These are phyloP conservation scores for Quercus tomentella DNA, from an alignment of 331 rosid genomes.

Conservation along the genomic window DNA sequence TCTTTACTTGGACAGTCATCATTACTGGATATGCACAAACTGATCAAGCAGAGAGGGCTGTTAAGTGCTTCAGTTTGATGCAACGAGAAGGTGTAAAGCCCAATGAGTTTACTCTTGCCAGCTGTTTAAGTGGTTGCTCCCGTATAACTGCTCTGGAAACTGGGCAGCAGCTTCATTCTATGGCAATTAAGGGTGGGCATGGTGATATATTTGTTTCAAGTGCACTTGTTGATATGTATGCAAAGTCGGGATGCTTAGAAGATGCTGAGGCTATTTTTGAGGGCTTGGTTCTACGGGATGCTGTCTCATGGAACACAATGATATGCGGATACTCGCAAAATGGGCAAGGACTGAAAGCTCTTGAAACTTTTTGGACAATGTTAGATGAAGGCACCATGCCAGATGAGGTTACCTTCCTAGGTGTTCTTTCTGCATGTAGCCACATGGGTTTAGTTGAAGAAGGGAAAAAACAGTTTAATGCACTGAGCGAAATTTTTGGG, in stretches of 20 bases:
- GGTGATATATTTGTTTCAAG: constrained; percentile 47
- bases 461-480: constrained; percentile 40
- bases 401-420: constrained; percentile 53
- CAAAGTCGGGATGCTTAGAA: constrained; percentile 45
- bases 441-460: constrained; percentile 57
- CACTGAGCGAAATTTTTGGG: constrained; percentile 36
- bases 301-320: constrained; percentile 59
- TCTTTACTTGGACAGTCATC: constrained; percentile 63
- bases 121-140: constrained; percentile 67
- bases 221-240: constrained; percentile 36
- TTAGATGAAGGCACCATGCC: constrained; percentile 40
- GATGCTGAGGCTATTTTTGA: constrained; percentile 52
- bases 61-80: constrained; percentile 42
- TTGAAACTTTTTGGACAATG: constrained; percentile 46
- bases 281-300: constrained; percentile 39
- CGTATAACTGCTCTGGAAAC: constrained; percentile 41
- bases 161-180: constrained; percentile 58
- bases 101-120: constrained; percentile 53
- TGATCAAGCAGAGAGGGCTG: constrained; percentile 53
- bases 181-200: constrained; percentile 58
- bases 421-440: constrained; percentile 66
- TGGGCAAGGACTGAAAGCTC: constrained; percentile 54
- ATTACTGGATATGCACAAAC: constrained; percentile 42
- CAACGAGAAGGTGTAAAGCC: constrained; percentile 54
- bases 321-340: constrained; percentile 55